Evolutionary conservation across 768 basidiomycete genomes (phyloP), one percentile per base, ranked within the genome.

Genomic region (Pulveroboletus sp.): DNA sequence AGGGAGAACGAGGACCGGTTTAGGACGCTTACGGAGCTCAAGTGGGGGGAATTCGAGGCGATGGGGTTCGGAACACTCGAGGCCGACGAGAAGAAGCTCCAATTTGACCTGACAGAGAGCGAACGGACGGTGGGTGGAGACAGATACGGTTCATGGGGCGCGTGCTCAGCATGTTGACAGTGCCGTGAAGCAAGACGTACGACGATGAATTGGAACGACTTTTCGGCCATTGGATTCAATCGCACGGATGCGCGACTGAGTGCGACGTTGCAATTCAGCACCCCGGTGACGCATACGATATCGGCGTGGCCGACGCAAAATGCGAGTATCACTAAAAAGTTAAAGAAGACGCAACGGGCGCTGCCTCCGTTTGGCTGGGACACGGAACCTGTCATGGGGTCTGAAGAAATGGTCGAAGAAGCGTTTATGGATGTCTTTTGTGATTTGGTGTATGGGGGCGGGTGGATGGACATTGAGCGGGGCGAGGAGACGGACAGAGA

Each of bases 291-390:
- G 2, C 72, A 84, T 64, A 72, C 73, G 0, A 85, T 93, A 45
- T 76, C 78, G 1, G 62, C 82, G 0, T 92, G 89, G 90, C 88
- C 90, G 0, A 66, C 77, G 5, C 82, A 91, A 34, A 82, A 78
- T 24, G 84, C 80, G 0, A 91, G 84, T 56, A 72, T 94, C 7
- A 77, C 75, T 19, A 82, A 79, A 59, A 90, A 92, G 65, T 69
- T 97, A 33, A 89, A 89, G 67, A 95, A 94, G 69, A 76, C 82
- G 4, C 87, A 92, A 60, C 59, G 60, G 33, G 57, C 78, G 2
- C 74, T 95, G 20, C 91, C 92, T 2, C 72, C 85, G 1, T 99
- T 99, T 62, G 86, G 90, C 0, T 95, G 93, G 89, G 92, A 97
- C 61, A 95, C 90, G 0, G 85, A 85, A 35, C 89, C 93, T 0